Evolutionary conservation across 495 filamentous ascomycete genomes (phyloP).

Genomic region (Neurospora sp.): DNA sequence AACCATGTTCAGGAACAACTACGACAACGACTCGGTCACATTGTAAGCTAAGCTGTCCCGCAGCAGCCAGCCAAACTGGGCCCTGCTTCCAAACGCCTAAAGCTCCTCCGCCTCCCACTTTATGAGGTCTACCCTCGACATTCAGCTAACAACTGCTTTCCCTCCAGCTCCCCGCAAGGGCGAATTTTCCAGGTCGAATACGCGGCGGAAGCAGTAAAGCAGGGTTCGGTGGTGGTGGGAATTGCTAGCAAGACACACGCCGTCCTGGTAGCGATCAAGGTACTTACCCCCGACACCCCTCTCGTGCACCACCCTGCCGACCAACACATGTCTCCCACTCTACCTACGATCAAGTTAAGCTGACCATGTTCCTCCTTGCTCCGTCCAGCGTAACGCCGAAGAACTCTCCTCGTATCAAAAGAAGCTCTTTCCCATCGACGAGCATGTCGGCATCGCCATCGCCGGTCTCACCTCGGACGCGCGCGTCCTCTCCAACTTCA

Average conservation of each 20-base stretch:
- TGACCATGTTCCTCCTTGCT: background rate
- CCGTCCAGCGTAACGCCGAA: slow-evolving; percentile 85
- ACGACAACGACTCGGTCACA: slow-evolving; percentile 99
- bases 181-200: slow-evolving; percentile 99
- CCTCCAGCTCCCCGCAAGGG: slow-evolving; percentile 84
- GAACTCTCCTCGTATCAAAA: slow-evolving; percentile 99
- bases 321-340: background rate
- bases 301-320: background rate
- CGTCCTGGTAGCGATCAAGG: slow-evolving; percentile 94
- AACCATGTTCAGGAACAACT: slow-evolving; percentile 97
- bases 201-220: slow-evolving; percentile 96
- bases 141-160: slow-evolving; percentile 4
- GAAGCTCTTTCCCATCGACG: slow-evolving; percentile 95
- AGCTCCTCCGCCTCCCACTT: background rate
- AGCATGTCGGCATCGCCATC: slow-evolving; percentile 90
- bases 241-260: slow-evolving; percentile 96
- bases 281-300: slow-evolving; percentile 28
- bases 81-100: slow-evolving; percentile 1
- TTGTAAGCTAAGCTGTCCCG: slow-evolving; percentile 53
- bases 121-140: background rate
- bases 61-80: background rate
- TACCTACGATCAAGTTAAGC: slow-evolving; percentile 2
- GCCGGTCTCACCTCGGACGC: slow-evolving; percentile 96
- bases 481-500: slow-evolving; percentile 98
- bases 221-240: slow-evolving; percentile 95